Evolutionary conservation across 2,329 filamentous ascomycete species (phyloP).

Genomic region (Emericellopsis cladophorae): DNA sequence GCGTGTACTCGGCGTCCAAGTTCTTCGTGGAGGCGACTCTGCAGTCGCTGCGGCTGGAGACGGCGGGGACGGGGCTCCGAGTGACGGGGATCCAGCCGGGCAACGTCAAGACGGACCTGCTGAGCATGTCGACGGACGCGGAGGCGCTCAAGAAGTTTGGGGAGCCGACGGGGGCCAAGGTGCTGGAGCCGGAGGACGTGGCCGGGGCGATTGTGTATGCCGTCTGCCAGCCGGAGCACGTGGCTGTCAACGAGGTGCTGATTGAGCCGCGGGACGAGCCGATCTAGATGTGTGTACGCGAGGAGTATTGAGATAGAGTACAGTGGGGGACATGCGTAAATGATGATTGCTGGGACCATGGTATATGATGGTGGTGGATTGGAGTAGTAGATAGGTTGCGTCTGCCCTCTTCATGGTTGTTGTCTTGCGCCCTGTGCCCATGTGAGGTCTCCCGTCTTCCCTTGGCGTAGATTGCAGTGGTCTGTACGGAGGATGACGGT

Average conservation of each 20-base stretch:
- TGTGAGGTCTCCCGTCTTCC: no score
- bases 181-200: conserved; percentile 62
- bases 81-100: conserved; percentile 69
- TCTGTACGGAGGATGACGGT: no score
- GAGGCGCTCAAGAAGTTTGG: conserved; percentile 73
- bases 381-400: no score
- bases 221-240: conserved; percentile 59
- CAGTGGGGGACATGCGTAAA: no score
- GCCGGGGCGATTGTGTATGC: conserved; percentile 64
- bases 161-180: conserved; percentile 61
- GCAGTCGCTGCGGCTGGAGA: conserved; percentile 64
- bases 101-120: conserved; percentile 60
- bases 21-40: conserved; percentile 77
- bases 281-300: conserved; percentile 28
- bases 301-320: no score
- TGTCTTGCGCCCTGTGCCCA: no score
- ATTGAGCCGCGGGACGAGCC: conserved; percentile 70
- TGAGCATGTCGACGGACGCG: conserved; percentile 61
- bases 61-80: conserved; percentile 57
- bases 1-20: conserved; percentile 73
- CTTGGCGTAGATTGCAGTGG: no score
- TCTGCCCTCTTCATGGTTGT: no score
- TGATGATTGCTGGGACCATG: no score
- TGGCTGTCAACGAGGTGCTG: conserved; percentile 68
- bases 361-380: no score